Base-by-base conservation (phyloP, 345 rosid genomes). In the Rubroshorea leprosula region DNA sequence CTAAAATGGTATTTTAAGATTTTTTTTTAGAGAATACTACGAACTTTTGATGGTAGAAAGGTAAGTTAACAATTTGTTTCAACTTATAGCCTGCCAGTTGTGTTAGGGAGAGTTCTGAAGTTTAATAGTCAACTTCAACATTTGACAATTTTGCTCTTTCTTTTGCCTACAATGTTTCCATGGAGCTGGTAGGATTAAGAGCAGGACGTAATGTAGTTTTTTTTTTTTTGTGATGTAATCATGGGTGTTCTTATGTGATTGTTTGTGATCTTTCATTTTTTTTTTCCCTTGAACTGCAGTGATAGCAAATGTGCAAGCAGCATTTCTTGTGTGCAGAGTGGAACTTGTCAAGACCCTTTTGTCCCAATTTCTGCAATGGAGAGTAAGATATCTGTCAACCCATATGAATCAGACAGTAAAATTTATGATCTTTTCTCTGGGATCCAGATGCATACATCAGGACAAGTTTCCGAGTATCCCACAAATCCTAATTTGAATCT, bases 401-500 rank as follows among this genome's bases (percentile, higher is more conserved):
- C 60, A 39, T 51, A n/a, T 5, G 82, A 76, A 53, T 38, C 70
- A 20, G 71, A 71, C 19, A 49, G 16, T 27, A 69, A 71, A 58
- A 19, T 38, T 22, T 1, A 51, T 54, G 70, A 69, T 58, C 62
- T 65, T 57, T 25, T 39, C 52, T 63, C 54, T 11, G 83, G 71
- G 52, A 26, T 58, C 44, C 72, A 52, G 47, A 35, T 66, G 49
- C 74, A 70, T 58, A 64, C 44, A 60, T 55, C 76, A 19, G 47
- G 69, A 60, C 83, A 69, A 24, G 63, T 64, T 55, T 68, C 84
- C 7, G 80, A 69, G 54, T 70, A 70, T 79, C 80, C 81, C 1
- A 20, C 78, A 49, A 52, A 65, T 69, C 52, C 60, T 23, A 76
- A 71, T 31, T 46, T 66, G 58, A 76, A 78, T 66, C 79, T 61